Percentiles rank a stretch among this genome's conserved stretches.
phyloP scores from a whole-genome alignment of 208 protist genomes.

The Leishmania guyanensis region DNA sequence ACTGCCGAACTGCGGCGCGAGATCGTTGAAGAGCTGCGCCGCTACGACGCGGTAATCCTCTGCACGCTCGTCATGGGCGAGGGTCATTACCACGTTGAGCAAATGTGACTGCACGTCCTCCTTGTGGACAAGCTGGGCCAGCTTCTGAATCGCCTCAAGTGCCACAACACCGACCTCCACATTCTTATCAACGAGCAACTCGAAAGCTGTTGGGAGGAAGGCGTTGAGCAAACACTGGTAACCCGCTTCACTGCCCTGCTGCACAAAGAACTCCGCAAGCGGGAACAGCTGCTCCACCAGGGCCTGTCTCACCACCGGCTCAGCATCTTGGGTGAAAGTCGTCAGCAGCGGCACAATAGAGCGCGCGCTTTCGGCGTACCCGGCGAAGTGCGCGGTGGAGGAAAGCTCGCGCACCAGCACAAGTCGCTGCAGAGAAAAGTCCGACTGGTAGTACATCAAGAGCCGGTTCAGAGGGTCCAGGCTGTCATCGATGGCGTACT shows the following conservation, averaged over 20 bases:
- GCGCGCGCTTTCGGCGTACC: slow-evolving; percentile 79
- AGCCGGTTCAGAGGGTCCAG: slow-evolving; percentile 87
- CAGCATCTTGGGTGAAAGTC: slow-evolving; percentile 87
- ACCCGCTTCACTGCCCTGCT: slow-evolving; percentile 73
- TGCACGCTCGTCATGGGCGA: slow-evolving; percentile 94
- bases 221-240: slow-evolving; percentile 85
- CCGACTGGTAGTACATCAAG: slow-evolving; percentile 86
- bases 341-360: slow-evolving; percentile 85
- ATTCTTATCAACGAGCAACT: slow-evolving; percentile 95
- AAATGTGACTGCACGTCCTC: slow-evolving; percentile 89
- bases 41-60: slow-evolving; percentile 95
- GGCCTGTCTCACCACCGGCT: slow-evolving; percentile 91
- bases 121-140: slow-evolving; percentile 81
- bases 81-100: slow-evolving; percentile 86
- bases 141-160: slow-evolving; percentile 77
- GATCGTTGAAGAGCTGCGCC: slow-evolving; percentile 88
- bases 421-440: slow-evolving; percentile 90
- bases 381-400: slow-evolving; percentile 83
- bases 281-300: slow-evolving; percentile 90
- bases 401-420: slow-evolving; percentile 85
- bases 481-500: slow-evolving; percentile 94
- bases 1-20: slow-evolving; percentile 78
- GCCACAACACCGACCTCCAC: slow-evolving; percentile 90
- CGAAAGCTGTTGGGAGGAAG: slow-evolving; percentile 92
- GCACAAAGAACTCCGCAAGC: slow-evolving; percentile 78